phyloP scores from a whole-genome alignment of 257 asterid genomes.

The Marsdenia floribunda region DNA sequence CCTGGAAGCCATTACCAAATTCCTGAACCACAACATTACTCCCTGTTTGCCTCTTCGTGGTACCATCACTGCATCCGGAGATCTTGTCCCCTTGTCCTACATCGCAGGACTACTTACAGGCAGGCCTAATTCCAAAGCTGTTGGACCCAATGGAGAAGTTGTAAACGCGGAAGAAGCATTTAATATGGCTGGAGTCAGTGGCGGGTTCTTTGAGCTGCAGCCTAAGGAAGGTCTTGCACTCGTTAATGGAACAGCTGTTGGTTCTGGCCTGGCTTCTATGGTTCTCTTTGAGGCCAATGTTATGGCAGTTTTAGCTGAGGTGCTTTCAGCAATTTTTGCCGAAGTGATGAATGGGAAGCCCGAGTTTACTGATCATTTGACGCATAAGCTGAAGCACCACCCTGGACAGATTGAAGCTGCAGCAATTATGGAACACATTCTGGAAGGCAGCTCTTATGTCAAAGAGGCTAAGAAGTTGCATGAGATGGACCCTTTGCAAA shows the following conservation, averaged over 20 bases:
- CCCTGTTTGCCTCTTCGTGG: conserved; percentile 55
- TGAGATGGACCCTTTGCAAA: conserved; percentile 43
- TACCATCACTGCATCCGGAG: conserved; percentile 46
- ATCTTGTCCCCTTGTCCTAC: conserved; percentile 47
- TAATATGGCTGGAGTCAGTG: conserved; percentile 25
- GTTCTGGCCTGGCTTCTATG: conserved; percentile 52
- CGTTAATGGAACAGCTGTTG: conserved; percentile 50
- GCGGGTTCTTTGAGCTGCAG: conserved; percentile 43
- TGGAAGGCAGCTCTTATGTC: conserved; percentile 40
- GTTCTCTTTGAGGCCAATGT: conserved; percentile 42
- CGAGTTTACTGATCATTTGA: conserved; percentile 44
- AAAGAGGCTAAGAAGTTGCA: conserved; percentile 39
- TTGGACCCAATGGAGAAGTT: conserved; percentile 39
- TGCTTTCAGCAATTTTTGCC: conserved; percentile 45
- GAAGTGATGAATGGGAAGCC: conserved; percentile 57
- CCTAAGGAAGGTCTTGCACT: conserved; percentile 52
- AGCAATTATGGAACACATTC: conserved; percentile 47
- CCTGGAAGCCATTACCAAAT: conserved; percentile 44
- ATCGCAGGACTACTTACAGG: conserved; percentile 46
- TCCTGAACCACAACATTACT: conserved; percentile 43
- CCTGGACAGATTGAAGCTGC: conserved; percentile 58
- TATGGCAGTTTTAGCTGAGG: conserved; percentile 32
- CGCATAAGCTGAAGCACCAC: conserved; percentile 49
- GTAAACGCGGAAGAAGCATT: conserved; percentile 42
- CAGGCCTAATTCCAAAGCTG: conserved; percentile 44